Evolutionary conservation across 768 basidiomycete genomes (phyloP), one percentile per base, ranked within the genome.

Genomic region (Agaricus subrufescens): DNA sequence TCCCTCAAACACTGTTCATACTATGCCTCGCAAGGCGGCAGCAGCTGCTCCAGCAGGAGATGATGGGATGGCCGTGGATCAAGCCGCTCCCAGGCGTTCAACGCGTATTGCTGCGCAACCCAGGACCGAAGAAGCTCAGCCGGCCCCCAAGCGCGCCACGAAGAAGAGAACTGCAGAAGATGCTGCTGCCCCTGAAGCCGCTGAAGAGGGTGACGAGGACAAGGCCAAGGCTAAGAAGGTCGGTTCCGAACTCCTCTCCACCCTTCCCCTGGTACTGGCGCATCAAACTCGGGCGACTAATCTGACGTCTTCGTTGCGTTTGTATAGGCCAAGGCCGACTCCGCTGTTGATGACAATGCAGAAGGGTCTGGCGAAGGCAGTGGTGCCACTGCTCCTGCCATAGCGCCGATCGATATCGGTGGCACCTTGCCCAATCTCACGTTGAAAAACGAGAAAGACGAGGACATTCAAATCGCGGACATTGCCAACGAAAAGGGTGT

Each of bases 391-490:
- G 59, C 46, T 14, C 42, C 62, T 6, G 62, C 63, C 14, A 62
- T 75, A 30, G 63, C 69, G 29, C 50, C 69, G 1, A 77, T 95
- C 58, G 79, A 89, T 58, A 72, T 92, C 34, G 95, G 94, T 5
- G 91, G 88, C 58, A 71, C 72, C 30, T 73, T 97, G 44, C 93
- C 93, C 2, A 80, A 81, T 10, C 65, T 95, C 58, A 80, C 74
- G 4, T 73, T 98, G 58, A 87, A 93, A 73, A 91, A 93, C 67
- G 91, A 97, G 72, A 84, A 89, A 68, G 89, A 77, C 44, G 85
- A 89, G 57, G 90, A 94, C 52, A 72, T 93, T 26, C 81, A 91
- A 57, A 76, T 91, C 7, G 72, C 78, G 27, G 77, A 74, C 4
- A 71, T 95, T 40, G 76, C 85, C 2, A 74, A 75, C 29, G 86